Conservation (phyloP, 306 rosid species). For the Urtica urens region DNA sequence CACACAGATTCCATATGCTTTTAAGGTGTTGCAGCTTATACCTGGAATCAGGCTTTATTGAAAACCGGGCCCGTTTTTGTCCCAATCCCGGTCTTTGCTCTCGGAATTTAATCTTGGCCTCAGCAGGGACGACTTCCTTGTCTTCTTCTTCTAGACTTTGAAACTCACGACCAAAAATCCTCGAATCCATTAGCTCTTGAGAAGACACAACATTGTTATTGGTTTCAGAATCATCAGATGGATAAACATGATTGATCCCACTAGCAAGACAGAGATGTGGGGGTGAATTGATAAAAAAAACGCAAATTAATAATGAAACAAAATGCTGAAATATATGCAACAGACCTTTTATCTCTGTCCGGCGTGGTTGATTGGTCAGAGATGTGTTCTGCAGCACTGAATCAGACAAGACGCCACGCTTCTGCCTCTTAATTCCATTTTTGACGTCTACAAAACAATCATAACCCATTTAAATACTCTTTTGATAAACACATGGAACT, state of each 20-base stretch:
- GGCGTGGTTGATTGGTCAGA: conserved; percentile 34
- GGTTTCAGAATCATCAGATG: too few species aligned
- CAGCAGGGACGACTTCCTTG: conserved; percentile 7
- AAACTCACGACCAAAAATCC: too few species aligned
- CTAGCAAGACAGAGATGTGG: too few species aligned
- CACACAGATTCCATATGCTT: neutral
- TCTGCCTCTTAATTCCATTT: conserved; percentile 58
- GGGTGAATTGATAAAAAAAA: too few species aligned
- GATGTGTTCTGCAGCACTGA: conserved; percentile 25
- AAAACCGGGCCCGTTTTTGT: conserved; percentile 60
- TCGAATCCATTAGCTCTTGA: too few species aligned
- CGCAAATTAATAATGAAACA: too few species aligned
- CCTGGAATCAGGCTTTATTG: conserved; percentile 44
- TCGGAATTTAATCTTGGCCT: conserved; percentile 33
- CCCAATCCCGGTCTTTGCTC: conserved; percentile 63
- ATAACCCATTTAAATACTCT: conserved; percentile 6
- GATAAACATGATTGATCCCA: too few species aligned
- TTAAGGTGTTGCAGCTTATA: conserved; percentile 13
- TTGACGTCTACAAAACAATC: conserved; percentile 48
- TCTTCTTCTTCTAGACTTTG: too few species aligned
- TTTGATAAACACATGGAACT: neutral
- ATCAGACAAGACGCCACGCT: conserved; percentile 30
- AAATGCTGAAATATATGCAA: too few species aligned
- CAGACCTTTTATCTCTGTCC: conserved; percentile 37
- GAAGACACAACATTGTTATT: too few species aligned